Evolutionary conservation across 352 stramenopile species (phyloP).

Genomic region (Phytophthora foliorum): DNA sequence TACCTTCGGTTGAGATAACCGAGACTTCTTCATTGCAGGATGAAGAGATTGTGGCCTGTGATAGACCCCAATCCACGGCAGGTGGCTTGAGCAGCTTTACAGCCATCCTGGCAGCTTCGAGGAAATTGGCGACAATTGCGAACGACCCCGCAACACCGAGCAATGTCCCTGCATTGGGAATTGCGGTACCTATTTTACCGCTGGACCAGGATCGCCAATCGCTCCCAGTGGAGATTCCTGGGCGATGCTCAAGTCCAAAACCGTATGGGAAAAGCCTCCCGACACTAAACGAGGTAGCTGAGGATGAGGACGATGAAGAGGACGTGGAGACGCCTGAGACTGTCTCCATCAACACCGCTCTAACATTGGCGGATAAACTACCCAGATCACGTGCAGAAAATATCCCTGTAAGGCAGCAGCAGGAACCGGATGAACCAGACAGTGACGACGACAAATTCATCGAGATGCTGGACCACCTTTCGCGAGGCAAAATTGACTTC

Average conservation of each 20-base stretch:
- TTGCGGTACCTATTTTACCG: not conserved
- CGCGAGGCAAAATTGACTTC: slow-evolving; percentile 32
- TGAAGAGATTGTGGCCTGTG: not conserved
- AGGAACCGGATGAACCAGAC: slow-evolving; percentile 16
- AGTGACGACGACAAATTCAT: slow-evolving; percentile 28
- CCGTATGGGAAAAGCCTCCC: slow-evolving; percentile 15
- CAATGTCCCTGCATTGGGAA: not conserved
- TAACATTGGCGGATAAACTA: slow-evolving; percentile 10
- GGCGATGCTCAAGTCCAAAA: slow-evolving; percentile 7
- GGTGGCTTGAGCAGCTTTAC: slow-evolving; percentile 32
- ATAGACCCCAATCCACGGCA: slow-evolving; percentile 5
- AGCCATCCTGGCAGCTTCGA: slow-evolving; percentile 29
- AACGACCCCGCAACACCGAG: not conserved
- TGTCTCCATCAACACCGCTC: not conserved
- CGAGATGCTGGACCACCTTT: slow-evolving; percentile 49
- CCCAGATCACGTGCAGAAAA: slow-evolving; percentile 5
- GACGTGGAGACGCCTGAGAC: slow-evolving; percentile 36
- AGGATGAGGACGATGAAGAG: slow-evolving; percentile 27
- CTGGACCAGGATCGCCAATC: not conserved
- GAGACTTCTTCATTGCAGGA: slow-evolving; percentile 2
- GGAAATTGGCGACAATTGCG: slow-evolving; percentile 22
- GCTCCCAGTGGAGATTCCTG: slow-evolving; percentile 3
- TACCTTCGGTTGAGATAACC: not conserved
- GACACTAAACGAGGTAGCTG: slow-evolving; percentile 26
- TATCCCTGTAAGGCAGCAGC: slow-evolving; percentile 2